Base-by-base conservation (phyloP, 306 rosid genomes). In the Mucuna pruriens region DNA sequence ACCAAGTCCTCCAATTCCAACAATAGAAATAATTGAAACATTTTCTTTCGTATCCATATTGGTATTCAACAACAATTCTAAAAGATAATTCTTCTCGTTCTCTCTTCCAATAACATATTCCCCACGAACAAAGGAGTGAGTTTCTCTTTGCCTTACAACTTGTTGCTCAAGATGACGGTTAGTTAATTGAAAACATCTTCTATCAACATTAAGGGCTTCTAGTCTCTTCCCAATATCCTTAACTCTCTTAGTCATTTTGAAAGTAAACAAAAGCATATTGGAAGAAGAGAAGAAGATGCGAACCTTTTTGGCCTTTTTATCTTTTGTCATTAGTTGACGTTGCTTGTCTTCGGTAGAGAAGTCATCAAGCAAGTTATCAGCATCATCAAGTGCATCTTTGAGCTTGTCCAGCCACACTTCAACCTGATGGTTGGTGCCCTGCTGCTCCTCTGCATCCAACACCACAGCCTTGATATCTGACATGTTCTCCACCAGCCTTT, bases 1-100 rank as follows among this genome's bases (percentile, higher is more conserved):
- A 26, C 84, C 79, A 12, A 72, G 29, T 60, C 84, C 79, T 7
- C 78, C 74, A 15, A 45, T 6, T 2, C 84, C 84, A 60, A 80
- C 31, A 1, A 80, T 46, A 1, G 84, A 67, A 71, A 80, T 72
- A 12, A 80, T 26, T 1, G 60, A 25, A 45, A 76, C 45, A 3
- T 25, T n/a, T 0, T 71, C 31, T 3, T 61, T 9, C 9, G 9
- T 12, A 8, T 33, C 2, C 8, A 33, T 3, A 16, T 3, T 8
- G 9, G 64, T 42, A 5, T 46, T 19, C 25, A 46, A 13, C 5
- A 80, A 3, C 68, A 9, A 0, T 7, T 22, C 31, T 0, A 71
- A 0, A 23, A 80, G 7, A 3, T 2, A 6, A 23, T 34, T 33
- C 72, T 61, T 71, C 7, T 80, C 74, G 13, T 19, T 9, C 12